Conservation (phyloP, 495 filamentous ascomycete genomes). For the Evernia prunastri region DNA sequence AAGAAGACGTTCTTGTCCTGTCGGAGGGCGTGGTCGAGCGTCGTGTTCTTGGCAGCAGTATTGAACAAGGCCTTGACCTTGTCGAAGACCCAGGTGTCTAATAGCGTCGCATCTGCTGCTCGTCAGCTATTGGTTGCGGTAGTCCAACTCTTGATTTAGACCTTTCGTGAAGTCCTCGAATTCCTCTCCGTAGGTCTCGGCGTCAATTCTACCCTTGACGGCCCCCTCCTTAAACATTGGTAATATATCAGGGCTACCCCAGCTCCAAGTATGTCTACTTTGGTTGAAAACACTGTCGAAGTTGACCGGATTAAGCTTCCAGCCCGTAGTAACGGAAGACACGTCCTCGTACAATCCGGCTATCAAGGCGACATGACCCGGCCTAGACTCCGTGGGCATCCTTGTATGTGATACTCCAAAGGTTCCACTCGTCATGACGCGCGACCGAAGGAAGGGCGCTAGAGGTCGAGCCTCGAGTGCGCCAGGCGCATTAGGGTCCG, state of each 20-base stretch:
- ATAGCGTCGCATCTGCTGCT: constrained; percentile 56
- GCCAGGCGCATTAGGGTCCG: constrained; percentile 38
- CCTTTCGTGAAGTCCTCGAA: constrained; percentile 77
- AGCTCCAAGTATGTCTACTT: constrained; percentile 95
- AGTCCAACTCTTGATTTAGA: constrained; percentile 10
- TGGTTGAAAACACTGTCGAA: constrained; percentile 99
- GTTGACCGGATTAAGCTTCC: constrained; percentile 97
- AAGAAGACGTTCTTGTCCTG: constrained; percentile 93
- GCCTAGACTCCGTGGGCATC: constrained; percentile 93
- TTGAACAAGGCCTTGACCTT: constrained; percentile 80
- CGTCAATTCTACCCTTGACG: constrained; percentile 76
- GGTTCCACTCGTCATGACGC: constrained; percentile 82
- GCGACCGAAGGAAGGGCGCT: constrained; percentile 89
- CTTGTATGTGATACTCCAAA: constrained; percentile 98
- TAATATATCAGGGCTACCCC: constrained; percentile 97
- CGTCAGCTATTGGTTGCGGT: constrained; percentile 12
- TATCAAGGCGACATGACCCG: constrained; percentile 96
- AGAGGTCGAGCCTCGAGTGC: constrained; percentile 61
- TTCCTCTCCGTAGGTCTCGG: constrained; percentile 74
- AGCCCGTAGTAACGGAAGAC: constrained; percentile 92
- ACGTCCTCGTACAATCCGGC: constrained; percentile 98
- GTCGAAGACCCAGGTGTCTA: constrained; percentile 96
- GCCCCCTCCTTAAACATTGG: constrained; percentile 96
- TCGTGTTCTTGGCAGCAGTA: constrained; percentile 66
- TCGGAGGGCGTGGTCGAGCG: constrained; percentile 64